phyloP scores from a whole-genome alignment of 1,139 yeast genomes.

The Scheffersomyces illinoinensis region DNA sequence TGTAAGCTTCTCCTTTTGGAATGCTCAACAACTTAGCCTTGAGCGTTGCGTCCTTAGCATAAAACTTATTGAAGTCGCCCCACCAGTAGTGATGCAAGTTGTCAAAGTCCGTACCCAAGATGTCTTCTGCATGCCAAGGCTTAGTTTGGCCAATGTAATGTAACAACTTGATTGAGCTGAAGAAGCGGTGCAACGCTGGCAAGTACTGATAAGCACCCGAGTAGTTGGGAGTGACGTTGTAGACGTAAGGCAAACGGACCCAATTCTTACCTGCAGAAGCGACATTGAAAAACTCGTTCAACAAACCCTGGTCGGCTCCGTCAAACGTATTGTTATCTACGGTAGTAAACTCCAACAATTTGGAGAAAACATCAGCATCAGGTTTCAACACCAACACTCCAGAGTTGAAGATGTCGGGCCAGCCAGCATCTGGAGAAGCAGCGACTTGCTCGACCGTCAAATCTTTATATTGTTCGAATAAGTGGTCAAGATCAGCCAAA shows the following conservation, averaged over 20 bases:
- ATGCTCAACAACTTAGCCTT: constrained; percentile 11
- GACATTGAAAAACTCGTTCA: constrained; percentile 28
- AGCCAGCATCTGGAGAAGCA: constrained; percentile 37
- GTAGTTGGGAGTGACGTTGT: constrained; percentile 31
- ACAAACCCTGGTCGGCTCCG: constrained; percentile 37
- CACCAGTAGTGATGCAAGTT: constrained; percentile 39
- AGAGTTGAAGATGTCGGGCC: constrained; percentile 39
- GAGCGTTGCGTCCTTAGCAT: constrained; percentile 8
- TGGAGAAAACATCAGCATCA: constrained; percentile 14
- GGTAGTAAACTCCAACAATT: constrained; percentile 16
- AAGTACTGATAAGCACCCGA: constrained; percentile 29
- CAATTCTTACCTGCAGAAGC: constrained; percentile 19
- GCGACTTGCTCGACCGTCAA: constrained; percentile 17
- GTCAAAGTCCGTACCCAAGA: constrained; percentile 15
- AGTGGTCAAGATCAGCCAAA: constrained; percentile 22
- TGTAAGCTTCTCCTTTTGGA: constrained; percentile 38
- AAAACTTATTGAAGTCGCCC: constrained; percentile 30
- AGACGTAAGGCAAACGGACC: constrained; percentile 30
- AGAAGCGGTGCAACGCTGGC: constrained; percentile 32
- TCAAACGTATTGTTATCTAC: constrained; percentile 23
- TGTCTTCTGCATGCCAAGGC: constrained; percentile 26
- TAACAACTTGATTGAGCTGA: constrained; percentile 26
- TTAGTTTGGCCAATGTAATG: constrained; percentile 31
- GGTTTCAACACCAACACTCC: constrained; percentile 34
- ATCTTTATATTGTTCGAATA: constrained; percentile 20